Evolutionary conservation across 1,284 basidiomycete genomes (phyloP).

Genomic region (Rhizoctonia solani): DNA sequence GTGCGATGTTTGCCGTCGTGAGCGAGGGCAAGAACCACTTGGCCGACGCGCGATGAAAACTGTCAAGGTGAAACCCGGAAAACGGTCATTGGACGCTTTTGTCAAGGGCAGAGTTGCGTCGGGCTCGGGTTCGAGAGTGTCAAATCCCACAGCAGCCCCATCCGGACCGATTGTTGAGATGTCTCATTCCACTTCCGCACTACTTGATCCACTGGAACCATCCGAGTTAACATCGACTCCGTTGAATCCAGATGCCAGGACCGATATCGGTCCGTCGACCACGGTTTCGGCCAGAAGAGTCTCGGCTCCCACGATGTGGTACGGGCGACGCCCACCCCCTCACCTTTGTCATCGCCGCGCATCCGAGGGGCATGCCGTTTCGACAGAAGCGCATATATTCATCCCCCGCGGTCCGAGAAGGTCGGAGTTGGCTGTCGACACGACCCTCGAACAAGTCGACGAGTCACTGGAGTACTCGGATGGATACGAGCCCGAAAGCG

Average conservation of each 20-base stretch:
- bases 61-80: background rate
- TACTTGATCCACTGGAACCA: background rate
- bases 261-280: background rate
- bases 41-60: background rate
- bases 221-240: background rate
- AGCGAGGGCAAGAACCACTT: background rate
- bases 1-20: conserved; percentile 13
- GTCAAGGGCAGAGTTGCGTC: background rate
- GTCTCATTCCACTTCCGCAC: background rate
- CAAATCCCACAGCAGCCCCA: background rate
- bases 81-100: background rate
- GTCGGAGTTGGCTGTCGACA: background rate
- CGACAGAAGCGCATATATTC: background rate
- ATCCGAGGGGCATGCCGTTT: background rate
- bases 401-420: conserved; percentile 3
- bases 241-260: background rate
- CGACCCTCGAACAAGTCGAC: background rate
- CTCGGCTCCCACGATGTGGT: conserved; percentile 19
- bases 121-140: background rate
- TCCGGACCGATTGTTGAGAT: background rate
- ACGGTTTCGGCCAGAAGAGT: background rate
- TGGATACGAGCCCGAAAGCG: background rate
- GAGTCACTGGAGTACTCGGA: background rate
- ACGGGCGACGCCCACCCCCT: conserved; percentile 7
- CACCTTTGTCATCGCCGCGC: background rate